Percentiles rank a stretch among this genome's conserved stretches.
Evolutionary conservation across 352 stramenopile genomes (phyloP).

Genomic region (Pilasporangium apinafurcum): DNA sequence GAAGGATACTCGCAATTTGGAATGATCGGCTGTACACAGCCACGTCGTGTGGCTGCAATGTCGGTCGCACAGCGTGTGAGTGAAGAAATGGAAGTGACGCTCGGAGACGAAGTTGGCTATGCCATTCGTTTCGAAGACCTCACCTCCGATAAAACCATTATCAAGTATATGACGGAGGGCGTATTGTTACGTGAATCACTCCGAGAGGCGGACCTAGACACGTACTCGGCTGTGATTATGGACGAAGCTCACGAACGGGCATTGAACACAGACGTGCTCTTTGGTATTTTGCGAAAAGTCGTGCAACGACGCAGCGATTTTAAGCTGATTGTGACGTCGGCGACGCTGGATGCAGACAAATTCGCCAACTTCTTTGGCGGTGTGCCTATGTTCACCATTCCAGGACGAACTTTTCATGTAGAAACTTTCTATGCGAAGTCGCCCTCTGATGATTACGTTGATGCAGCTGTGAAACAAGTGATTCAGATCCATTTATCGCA

Average conservation of each 20-base stretch:
- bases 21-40: constrained; percentile 96
- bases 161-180: constrained; percentile 97
- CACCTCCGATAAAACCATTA: constrained; percentile 92
- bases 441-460: constrained; percentile 96
- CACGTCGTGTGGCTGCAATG: constrained; percentile 98
- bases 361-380: constrained; percentile 97
- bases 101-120: constrained; percentile 90
- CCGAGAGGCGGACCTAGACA: constrained; percentile 80
- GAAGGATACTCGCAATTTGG: constrained; percentile 87
- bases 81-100: constrained; percentile 93
- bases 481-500: constrained; percentile 98
- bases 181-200: constrained; percentile 92
- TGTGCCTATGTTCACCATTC: constrained; percentile 97
- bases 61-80: constrained; percentile 98
- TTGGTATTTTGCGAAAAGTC: constrained; percentile 91
- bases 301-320: constrained; percentile 86
- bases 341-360: constrained; percentile 96
- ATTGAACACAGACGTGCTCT: constrained; percentile 93
- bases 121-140: constrained; percentile 95
- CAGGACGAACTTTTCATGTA: constrained; percentile 81
- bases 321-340: constrained; percentile 91
- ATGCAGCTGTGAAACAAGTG: constrained; percentile 96
- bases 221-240: constrained; percentile 90
- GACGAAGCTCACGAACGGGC: constrained; percentile 94
- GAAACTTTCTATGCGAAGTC: constrained; percentile 90